These are phyloP conservation scores for Colletotrichum shisoi DNA, from an alignment of 2,329 filamentous ascomycete genomes.

Conservation along the genomic window DNA sequence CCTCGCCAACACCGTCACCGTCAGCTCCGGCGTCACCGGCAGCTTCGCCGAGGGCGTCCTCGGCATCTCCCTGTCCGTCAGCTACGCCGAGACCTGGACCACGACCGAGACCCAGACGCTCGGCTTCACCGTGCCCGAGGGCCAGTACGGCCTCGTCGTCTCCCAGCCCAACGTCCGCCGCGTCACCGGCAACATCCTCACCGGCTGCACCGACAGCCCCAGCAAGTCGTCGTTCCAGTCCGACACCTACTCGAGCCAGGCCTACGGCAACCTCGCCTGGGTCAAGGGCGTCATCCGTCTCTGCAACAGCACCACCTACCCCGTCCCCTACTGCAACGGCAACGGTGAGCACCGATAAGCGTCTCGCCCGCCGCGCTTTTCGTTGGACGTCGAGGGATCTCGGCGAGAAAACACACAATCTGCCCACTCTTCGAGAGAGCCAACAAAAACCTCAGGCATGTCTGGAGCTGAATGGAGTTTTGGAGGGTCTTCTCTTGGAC, in stretches of 20 bases:
- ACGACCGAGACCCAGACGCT: conserved; percentile 46
- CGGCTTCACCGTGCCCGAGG: conserved; percentile 47
- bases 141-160: conserved; percentile 52
- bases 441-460: conserved; percentile 26
- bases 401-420: conserved; percentile 3
- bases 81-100: conserved; percentile 45
- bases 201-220: conserved; percentile 47
- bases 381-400: background rate
- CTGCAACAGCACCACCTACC: conserved; percentile 49
- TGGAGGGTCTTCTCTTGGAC: conserved; percentile 26
- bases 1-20: conserved; percentile 47
- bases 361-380: background rate
- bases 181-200: conserved; percentile 48
- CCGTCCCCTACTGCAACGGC: conserved; percentile 51
- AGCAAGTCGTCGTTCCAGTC: conserved; percentile 44
- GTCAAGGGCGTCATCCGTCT: conserved; percentile 52
- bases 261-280: conserved; percentile 48
- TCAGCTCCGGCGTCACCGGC: conserved; percentile 40
- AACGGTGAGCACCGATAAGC: conserved; percentile 41
- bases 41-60: conserved; percentile 44
- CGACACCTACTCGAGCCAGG: conserved; percentile 49
- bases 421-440: conserved; percentile 29
- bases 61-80: conserved; percentile 41
- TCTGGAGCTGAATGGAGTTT: conserved; percentile 36
- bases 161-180: conserved; percentile 49